Evolutionary conservation across 2,329 filamentous ascomycete genomes (phyloP), one percentile per base, ranked within the genome.

Genomic region (Scleromitrula shiraiana): DNA sequence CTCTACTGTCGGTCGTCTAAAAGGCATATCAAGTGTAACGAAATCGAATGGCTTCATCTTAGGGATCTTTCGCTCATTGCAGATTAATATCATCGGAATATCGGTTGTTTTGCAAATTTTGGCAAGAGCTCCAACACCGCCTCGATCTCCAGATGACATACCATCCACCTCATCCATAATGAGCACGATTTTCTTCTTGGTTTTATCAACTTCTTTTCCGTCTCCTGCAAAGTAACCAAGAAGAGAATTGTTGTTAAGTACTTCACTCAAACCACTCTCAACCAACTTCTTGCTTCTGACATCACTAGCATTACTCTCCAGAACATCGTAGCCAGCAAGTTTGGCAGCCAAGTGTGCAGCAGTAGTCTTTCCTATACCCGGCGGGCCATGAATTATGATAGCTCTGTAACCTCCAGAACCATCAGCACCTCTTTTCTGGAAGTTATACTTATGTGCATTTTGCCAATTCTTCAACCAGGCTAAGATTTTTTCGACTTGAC

Each of bases 91-190:
- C 64, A 98, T 83, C 1, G 93, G 93, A 20, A 98, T 82, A 58
- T 93, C 82, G 0, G 90, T 93, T 73, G 95, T 96, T 70, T 87
- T 95, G 74, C 91, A 96, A 46, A 95, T 85, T 50, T 93, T 88
- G 49, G 93, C 91, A 49, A 98, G 74, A 24, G 93, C 93, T 42
- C 90, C 93, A 40, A 98, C 93, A 65, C 93, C 93, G 56, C 93
- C 93, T 52, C 93, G 83, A 64, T 98, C 93, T 63, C 93, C 93
- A 29, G 88, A 90, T 52, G 91, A 97, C 93, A 98, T 97, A 44
- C 93, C 93, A 61, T 98, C 93, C 4, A 98, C 93, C 68, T 98
- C 93, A 59, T 98, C 93, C 93, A 98, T 97, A 68, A 98, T 88
- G 41, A 98, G 71, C 5, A 96, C 88, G 27, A 97, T 81, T 59